phyloP scores from a whole-genome alignment of 495 filamentous ascomycete species.

The Penicillium desertorum region DNA sequence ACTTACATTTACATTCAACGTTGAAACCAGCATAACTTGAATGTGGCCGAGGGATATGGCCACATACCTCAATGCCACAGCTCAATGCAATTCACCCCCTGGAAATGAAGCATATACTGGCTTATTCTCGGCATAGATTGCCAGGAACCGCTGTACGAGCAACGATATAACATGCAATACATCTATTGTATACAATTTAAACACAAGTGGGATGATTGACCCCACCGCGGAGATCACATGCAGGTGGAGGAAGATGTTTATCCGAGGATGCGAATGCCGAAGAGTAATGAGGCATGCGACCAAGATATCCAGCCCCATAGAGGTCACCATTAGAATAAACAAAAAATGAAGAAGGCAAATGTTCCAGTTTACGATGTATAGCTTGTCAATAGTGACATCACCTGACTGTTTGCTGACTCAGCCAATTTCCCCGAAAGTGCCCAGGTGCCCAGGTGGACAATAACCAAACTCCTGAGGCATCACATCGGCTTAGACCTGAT shows the following conservation, averaged over 20 bases:
- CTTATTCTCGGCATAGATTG: neutral
- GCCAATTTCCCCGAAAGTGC: conserved; percentile 15
- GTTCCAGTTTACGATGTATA: neutral
- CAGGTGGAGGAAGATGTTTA: neutral
- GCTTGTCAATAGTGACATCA: conserved; percentile 22
- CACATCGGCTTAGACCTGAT: conserved; percentile 22
- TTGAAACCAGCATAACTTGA: neutral
- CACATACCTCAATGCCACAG: neutral
- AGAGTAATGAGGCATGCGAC: neutral
- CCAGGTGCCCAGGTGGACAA: conserved; percentile 16
- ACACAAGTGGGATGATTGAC: conserved; percentile 2
- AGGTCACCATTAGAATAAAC: neutral
- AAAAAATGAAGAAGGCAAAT: neutral
- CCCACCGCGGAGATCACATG: conserved; percentile 2
- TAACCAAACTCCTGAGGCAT: conserved; percentile 30
- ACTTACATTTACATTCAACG: neutral
- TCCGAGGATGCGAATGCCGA: neutral
- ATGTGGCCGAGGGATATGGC: neutral
- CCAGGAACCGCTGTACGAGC: neutral
- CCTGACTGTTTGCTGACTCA: conserved; percentile 34
- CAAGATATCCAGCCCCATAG: neutral
- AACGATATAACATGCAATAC: neutral
- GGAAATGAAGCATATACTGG: neutral
- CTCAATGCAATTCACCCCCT: neutral
- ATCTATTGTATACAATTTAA: neutral